Evolutionary conservation across 1,284 basidiomycete genomes (phyloP), one percentile per base, ranked within the genome.

Genomic region (Blastosporella zonata): DNA sequence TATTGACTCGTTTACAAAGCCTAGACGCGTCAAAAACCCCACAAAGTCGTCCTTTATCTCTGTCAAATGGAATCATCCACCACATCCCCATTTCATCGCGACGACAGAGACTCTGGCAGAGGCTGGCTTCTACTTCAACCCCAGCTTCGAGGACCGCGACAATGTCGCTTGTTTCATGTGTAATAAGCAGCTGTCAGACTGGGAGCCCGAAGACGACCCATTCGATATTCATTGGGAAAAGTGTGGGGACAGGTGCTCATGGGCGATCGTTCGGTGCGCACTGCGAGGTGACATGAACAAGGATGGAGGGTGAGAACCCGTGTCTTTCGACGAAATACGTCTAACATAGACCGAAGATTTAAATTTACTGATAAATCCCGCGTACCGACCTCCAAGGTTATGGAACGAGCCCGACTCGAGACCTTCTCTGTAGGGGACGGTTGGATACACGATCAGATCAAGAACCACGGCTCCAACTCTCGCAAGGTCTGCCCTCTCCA

Each of bases 61-160:
- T 22, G 47, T 80, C 42, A 84, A 79, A 67, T 90, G 87, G 87
- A 80, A 85, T 0, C 87, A 90, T 57, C 75, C 82, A 10, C 27
- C 46, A 36, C 15, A 43, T 2, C 44, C 63, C 0, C 60, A 67
- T 33, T 85, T 79, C 64, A 66, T 70, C 50, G 84, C 91, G 38
- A 91, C 78, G 37, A 82, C 91, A 1, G 66, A 75, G 41, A 71
- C 76, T 3, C 79, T 94, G 21, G 85, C 91, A 1, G 79, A 85
- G 53, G 91, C 91, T 2, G 91, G 91, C 10, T 94, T 93, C 70
- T 92, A 80, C 71, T 90, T 76, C 66, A 73, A 73, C 47, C 87
- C 88, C 0, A 78, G 77, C 56, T 67, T 68, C 53, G 74, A 79
- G 9, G 78, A 83, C 52, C 71, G 69, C 22, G 88, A 90, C 66